These are phyloP conservation scores for Pseudevernia furfuracea DNA, from an alignment of 495 filamentous ascomycete species.

Conservation along the genomic window DNA sequence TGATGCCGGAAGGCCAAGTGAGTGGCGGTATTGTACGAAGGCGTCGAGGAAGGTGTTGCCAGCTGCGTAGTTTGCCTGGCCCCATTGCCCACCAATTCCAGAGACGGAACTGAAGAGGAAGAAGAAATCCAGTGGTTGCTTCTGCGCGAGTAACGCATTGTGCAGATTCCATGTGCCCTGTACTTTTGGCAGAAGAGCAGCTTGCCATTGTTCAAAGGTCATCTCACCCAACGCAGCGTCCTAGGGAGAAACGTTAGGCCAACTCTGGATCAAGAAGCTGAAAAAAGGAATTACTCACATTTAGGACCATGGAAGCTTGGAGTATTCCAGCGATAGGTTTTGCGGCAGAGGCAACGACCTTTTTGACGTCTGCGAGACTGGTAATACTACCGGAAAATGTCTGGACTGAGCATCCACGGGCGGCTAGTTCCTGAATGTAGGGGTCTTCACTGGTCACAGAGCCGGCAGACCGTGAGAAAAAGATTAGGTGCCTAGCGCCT, in stretches of 20 bases:
- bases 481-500: conserved; percentile 29
- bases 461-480: conserved; percentile 31
- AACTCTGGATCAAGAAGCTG: background rate
- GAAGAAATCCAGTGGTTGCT: conserved; percentile 31
- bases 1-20: conserved; percentile 27
- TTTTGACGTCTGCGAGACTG: conserved; percentile 28
- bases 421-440: background rate
- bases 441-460: conserved; percentile 4
- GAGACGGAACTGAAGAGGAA: conserved; percentile 32
- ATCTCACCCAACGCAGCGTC: background rate
- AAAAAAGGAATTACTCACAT: background rate
- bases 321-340: conserved; percentile 37
- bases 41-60: conserved; percentile 30
- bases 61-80: conserved; percentile 29
- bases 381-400: conserved; percentile 36
- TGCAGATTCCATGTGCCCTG: conserved; percentile 24
- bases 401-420: conserved; percentile 24
- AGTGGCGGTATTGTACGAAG: conserved; percentile 28
- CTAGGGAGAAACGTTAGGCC: background rate
- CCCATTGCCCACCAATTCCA: conserved; percentile 23
- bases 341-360: conserved; percentile 28
- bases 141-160: conserved; percentile 5
- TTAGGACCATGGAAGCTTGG: conserved; percentile 36
- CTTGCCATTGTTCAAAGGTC: conserved; percentile 28
- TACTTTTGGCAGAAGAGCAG: conserved; percentile 25